These are phyloP conservation scores for Colletotrichum kahawae DNA, from an alignment of 2,329 filamentous ascomycete genomes.

Conservation along the genomic window DNA sequence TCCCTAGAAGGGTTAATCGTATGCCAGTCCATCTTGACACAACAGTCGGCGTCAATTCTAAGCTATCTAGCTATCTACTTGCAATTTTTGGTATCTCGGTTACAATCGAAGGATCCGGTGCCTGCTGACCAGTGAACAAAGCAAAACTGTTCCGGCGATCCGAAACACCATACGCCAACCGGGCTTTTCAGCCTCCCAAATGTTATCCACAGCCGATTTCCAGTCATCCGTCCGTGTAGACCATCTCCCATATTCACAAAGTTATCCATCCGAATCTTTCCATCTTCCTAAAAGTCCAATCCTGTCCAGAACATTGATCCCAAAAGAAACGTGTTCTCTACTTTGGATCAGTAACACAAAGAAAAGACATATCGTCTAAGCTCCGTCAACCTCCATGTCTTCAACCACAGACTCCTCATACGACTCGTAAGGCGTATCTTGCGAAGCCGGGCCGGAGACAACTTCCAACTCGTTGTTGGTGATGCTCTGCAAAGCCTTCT, in stretches of 20 bases:
- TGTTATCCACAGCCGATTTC: neutral
- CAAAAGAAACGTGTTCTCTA: neutral
- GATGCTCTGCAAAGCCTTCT: constrained; percentile 51
- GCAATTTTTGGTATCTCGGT: constrained; percentile 2
- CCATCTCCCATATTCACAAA: neutral
- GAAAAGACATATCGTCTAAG: neutral
- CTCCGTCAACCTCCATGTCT: constrained; percentile 8
- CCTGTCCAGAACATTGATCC: neutral
- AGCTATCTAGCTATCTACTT: constrained; percentile 4
- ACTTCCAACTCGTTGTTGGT: constrained; percentile 48
- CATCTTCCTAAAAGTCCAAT: neutral
- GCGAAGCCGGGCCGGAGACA: constrained; percentile 12
- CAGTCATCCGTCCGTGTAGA: neutral
- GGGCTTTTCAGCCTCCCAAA: neutral
- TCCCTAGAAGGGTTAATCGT: neutral
- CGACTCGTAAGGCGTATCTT: neutral
- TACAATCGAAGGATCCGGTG: neutral
- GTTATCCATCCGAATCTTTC: neutral
- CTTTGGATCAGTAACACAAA: neutral
- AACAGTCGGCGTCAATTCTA: neutral
- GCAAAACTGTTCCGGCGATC: neutral
- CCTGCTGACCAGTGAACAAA: neutral
- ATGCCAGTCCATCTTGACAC: neutral
- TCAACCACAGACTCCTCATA: constrained; percentile 8
- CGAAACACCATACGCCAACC: neutral